Evolutionary conservation across 768 basidiomycete genomes (phyloP), one percentile per base, ranked within the genome.

Genomic region (Fomitopsis pulvina): DNA sequence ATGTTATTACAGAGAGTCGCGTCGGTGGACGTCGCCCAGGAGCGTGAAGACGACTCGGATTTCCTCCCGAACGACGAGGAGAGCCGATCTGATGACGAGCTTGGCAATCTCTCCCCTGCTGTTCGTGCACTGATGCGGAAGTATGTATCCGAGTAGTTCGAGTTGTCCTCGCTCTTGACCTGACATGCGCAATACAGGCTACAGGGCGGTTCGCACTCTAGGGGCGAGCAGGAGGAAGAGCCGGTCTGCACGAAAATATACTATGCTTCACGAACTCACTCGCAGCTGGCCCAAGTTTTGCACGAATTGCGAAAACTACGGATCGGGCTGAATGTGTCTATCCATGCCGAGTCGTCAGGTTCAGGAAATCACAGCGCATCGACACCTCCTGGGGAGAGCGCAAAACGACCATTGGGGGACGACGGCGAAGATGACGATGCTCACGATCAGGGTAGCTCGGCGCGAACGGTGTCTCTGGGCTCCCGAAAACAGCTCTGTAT

Each of bases 221-320:
- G 53, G 54, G 26, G 57, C 26, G 69, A 70, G 18, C 56, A 60
- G 40, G 83, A 83, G 53, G 71, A 73, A 18, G 73, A 83, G 50
- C 74, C 75, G 14, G 74, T 76, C 3, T 87, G 85, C 60, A 85
- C 80, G 30, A 88, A 92, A 73, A 85, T 98, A 52, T 96, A 82
- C 65, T 96, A 94, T 61, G 88, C 94, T 0, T 98, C 96, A 0
- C 76, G 95, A 27, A 99, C 95, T 0, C 95, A 99, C 67, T 94
- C 94, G 1, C 95, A 99, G 60, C 78, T 99, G 3, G 76, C 92
- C 1, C 95, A 99, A 64, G 76, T 98, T 3, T 73, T 93, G 16
- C 85, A 87, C 3, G 96, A 99, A 61, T 72, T 97, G 9, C 75
- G 71, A 16, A 57, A 57, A 40, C 53, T 58, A 34, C 86, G 81